Conservation (phyloP, 2,329 filamentous ascomycete species). For the Colletotrichum lini region DNA sequence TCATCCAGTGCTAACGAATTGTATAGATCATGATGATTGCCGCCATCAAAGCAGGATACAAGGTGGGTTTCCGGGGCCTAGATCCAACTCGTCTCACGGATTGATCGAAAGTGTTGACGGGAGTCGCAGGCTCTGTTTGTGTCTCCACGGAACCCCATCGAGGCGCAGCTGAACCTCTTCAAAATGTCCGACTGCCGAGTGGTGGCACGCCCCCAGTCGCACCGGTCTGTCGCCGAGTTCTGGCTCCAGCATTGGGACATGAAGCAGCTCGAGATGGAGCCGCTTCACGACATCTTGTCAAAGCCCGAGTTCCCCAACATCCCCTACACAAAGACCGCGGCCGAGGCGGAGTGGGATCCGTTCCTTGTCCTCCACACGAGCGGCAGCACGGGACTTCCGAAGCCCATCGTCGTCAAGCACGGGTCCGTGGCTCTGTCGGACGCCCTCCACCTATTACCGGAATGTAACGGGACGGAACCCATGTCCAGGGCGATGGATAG, state of each 20-base stretch:
- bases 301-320: conserved; percentile 51
- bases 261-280: conserved; percentile 52
- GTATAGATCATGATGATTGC: conserved; percentile 51
- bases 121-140: conserved; percentile 57
- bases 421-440: conserved; percentile 56
- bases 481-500: conserved; percentile 51
- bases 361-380: conserved; percentile 60
- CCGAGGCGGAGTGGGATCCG: conserved; percentile 59
- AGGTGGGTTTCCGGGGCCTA: conserved; percentile 26
- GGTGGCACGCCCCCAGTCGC: conserved; percentile 52
- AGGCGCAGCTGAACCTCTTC: conserved; percentile 62
- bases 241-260: conserved; percentile 57
- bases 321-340: conserved; percentile 57
- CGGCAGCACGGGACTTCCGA: conserved; percentile 62
- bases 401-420: conserved; percentile 57
- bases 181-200: conserved; percentile 59
- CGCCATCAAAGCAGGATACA: conserved; percentile 54
- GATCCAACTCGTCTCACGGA: conserved; percentile 50
- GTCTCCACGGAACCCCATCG: conserved; percentile 61
- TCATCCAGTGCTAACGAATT: neutral
- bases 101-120: neutral
- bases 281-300: conserved; percentile 53
- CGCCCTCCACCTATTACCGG: conserved; percentile 11
- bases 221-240: conserved; percentile 51
- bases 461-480: conserved; percentile 40